These are phyloP conservation scores for Geotrichum phurueaensis DNA, from an alignment of 1,139 yeast species.

Conservation along the genomic window DNA sequence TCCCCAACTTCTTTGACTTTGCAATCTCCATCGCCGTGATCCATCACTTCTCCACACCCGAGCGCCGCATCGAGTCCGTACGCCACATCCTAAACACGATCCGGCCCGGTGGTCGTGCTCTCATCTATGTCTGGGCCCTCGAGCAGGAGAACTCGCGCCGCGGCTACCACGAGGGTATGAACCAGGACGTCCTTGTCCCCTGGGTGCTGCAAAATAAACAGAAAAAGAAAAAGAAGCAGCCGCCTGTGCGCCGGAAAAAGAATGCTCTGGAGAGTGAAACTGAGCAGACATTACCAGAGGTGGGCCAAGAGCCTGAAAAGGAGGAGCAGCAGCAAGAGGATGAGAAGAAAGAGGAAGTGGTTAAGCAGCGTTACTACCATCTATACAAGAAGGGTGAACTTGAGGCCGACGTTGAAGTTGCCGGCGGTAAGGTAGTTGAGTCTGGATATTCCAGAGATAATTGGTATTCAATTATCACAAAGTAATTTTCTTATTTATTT, in stretches of 20 bases:
- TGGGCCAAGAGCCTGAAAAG: conserved; percentile 23
- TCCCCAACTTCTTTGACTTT: conserved; percentile 60
- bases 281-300: conserved; percentile 9
- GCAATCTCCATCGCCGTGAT: conserved; percentile 94
- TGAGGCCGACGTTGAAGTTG: conserved; percentile 55
- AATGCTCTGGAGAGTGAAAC: conserved; percentile 20
- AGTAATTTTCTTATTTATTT: not conserved
- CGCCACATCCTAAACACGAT: conserved; percentile 57
- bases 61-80: conserved; percentile 72
- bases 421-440: conserved; percentile 61
- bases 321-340: conserved; percentile 31
- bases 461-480: conserved; percentile 70
- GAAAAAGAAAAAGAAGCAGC: conserved; percentile 24
- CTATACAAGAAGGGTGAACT: conserved; percentile 79
- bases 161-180: conserved; percentile 85
- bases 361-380: conserved; percentile 83
- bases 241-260: conserved; percentile 19
- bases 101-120: conserved; percentile 50
- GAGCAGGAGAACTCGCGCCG: conserved; percentile 83
- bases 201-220: conserved; percentile 64
- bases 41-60: conserved; percentile 86
- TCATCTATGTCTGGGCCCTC: conserved; percentile 93
- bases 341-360: conserved; percentile 24
- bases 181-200: conserved; percentile 90
- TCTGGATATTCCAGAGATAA: conserved; percentile 90